Conservation (phyloP, 1,284 basidiomycete species). For the Moesziomyces sp. region DNA sequence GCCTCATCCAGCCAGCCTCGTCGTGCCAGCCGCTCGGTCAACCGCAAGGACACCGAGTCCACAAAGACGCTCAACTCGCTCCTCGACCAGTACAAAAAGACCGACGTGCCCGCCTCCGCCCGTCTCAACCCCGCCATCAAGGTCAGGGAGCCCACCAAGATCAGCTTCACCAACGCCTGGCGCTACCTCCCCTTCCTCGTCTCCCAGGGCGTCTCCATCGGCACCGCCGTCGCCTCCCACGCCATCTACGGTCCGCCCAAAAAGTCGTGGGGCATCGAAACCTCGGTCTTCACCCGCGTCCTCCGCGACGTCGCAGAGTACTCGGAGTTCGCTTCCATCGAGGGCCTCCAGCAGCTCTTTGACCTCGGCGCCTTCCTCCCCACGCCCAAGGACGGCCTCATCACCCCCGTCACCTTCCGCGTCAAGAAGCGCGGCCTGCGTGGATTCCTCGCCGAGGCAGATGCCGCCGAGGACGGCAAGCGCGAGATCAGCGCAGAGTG, state of each 20-base stretch:
- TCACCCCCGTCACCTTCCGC: constrained; percentile 92
- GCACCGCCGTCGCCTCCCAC: constrained; percentile 63
- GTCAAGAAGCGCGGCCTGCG: constrained; percentile 79
- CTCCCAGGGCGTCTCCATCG: constrained; percentile 63
- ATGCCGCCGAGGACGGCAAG: constrained; percentile 77
- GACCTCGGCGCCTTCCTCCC: constrained; percentile 84
- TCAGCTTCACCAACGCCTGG: constrained; percentile 62
- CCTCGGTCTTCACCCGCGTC: constrained; percentile 74
- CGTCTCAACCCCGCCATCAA: constrained; percentile 58
- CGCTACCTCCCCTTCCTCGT: constrained; percentile 64
- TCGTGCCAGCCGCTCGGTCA: constrained; percentile 25
- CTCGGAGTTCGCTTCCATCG: constrained; percentile 85
- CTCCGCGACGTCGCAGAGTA: constrained; percentile 87
- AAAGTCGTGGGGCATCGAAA: constrained; percentile 85
- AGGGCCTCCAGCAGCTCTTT: constrained; percentile 76
- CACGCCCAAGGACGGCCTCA: constrained; percentile 89
- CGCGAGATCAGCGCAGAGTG: constrained; percentile 93
- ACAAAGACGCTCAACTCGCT: constrained; percentile 59
- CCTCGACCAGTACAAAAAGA: constrained; percentile 60
- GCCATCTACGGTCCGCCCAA: constrained; percentile 77
- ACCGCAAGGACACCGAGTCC: constrained; percentile 38
- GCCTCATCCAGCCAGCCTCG: constrained; percentile 34
- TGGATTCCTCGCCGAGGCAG: constrained; percentile 80
- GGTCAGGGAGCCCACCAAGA: constrained; percentile 42
- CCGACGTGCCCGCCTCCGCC: constrained; percentile 54